Evolutionary conservation across 1,284 basidiomycete species (phyloP), one percentile per base, ranked within the genome.

Genomic region (Papiliotrema laurentii): DNA sequence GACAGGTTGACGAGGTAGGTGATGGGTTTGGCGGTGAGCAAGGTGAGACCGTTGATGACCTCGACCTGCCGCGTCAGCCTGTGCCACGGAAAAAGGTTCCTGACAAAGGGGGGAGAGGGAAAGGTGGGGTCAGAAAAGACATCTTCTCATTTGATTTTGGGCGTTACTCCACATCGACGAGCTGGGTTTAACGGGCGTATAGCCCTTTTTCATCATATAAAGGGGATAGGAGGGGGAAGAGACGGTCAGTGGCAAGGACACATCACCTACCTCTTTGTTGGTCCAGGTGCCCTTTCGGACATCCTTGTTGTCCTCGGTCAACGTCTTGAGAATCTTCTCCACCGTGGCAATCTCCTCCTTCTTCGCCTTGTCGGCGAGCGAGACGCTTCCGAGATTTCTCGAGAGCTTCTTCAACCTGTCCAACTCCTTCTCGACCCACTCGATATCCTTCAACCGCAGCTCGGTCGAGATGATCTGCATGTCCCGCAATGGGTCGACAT

Each of bases 401-500:
- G 58, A 81, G 35, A 74, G 68, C 75, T 85, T 88, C 75, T 88
- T 90, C 54, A 89, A 72, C 39, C 75, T 76, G 0, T 97, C 94
- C 30, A 97, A 74, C 44, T 84, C 78, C 77, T 97, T 97, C 76
- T 97, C 89, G 13, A 90, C 85, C 96, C 96, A 99, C 69, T 98
- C 96, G 58, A 96, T 96, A 73, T 99, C 96, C 78, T 99, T 99
- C 49, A 98, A 77, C 43, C 93, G 80, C 33, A 97, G 77, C 74
- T 97, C 92, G 28, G 84, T 96, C 59, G 86, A 86, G 71, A 99
- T 98, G 69, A 97, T 97, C 60, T 90, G 85, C 94, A 98, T 97
- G 75, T 99, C 96, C 56, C 96, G 86, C 46, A 89, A 63, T 19
- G 96, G 96, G 76, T 98, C 81, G 51, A 99, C 92, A 60, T 98